Evolutionary conservation across 331 rosid species (phyloP).

Genomic region (Quercus tomentella): DNA sequence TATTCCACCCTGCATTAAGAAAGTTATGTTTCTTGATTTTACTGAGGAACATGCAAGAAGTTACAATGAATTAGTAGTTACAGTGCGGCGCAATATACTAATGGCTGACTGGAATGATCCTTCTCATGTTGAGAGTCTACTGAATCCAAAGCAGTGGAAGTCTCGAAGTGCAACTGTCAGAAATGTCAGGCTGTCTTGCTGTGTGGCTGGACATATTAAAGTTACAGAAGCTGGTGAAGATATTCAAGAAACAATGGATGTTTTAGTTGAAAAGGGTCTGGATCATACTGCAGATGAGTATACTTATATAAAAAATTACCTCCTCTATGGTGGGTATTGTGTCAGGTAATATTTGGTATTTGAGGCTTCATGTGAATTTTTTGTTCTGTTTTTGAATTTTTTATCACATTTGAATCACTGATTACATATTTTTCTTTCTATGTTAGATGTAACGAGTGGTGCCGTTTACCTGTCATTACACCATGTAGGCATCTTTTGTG

Average conservation of each 20-base stretch:
- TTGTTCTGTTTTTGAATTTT: neutral
- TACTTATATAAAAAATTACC: conserved; percentile 59
- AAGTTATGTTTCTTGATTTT: conserved; percentile 62
- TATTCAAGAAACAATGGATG: conserved; percentile 97
- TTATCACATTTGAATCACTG: conserved; percentile 6
- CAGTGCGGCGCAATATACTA: conserved; percentile 85
- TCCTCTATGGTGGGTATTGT: conserved; percentile 71
- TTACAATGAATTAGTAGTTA: conserved; percentile 86
- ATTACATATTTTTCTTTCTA: conserved; percentile 3
- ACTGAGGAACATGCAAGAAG: conserved; percentile 83
- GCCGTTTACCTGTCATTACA: conserved; percentile 90
- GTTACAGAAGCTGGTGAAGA: conserved; percentile 94
- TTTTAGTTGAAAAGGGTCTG: conserved; percentile 65
- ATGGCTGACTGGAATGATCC: conserved; percentile 99
- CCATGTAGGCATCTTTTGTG: conserved; percentile 92
- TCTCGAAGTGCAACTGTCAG: conserved; percentile 65
- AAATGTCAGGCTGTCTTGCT: conserved; percentile 91
- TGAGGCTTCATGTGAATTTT: conserved; percentile 17
- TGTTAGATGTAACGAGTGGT: conserved; percentile 87
- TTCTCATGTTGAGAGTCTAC: conserved; percentile 91
- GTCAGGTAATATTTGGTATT: conserved; percentile 56
- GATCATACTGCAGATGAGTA: conserved; percentile 73
- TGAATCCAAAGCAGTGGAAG: conserved; percentile 94
- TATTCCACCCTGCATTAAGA: conserved; percentile 90
- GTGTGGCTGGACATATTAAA: conserved; percentile 98